These are phyloP conservation scores for Syzygium aromaticum DNA, from an alignment of 345 rosid genomes.

Conservation along the genomic window DNA sequence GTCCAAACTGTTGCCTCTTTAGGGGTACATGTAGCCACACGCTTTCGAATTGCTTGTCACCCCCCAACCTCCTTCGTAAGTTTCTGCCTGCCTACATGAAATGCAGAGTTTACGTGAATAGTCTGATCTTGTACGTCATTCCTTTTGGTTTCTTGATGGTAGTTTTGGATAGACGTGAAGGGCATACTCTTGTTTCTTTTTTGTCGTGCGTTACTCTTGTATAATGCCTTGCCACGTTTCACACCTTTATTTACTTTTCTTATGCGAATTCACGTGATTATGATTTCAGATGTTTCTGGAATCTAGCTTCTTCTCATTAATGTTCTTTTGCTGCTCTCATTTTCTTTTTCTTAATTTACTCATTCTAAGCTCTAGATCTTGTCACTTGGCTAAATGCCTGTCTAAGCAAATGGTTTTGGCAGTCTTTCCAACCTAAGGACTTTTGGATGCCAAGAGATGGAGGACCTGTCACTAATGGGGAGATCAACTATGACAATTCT, in stretches of 20 bases:
- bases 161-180: neutral
- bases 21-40: neutral
- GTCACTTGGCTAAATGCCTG: neutral
- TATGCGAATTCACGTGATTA: neutral
- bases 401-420: slow-evolving; percentile 1
- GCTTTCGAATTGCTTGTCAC: neutral
- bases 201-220: neutral
- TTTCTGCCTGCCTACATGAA: neutral
- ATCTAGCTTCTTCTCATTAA: neutral
- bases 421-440: slow-evolving; percentile 36
- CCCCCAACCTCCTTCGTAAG: neutral
- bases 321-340: neutral
- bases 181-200: neutral
- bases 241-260: neutral
- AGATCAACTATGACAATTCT: slow-evolving; percentile 29
- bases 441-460: slow-evolving; percentile 39
- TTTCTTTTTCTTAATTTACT: neutral
- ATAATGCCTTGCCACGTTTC: neutral
- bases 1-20: neutral
- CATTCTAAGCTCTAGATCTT: neutral
- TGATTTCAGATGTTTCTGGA: neutral
- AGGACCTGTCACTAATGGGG: slow-evolving; percentile 29
- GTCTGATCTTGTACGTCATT: neutral
- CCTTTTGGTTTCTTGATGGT: neutral
- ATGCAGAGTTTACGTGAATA: neutral